Evolutionary conservation across 768 basidiomycete species (phyloP), one percentile per base, ranked within the genome.

Genomic region (Hygrocybe coccinea): DNA sequence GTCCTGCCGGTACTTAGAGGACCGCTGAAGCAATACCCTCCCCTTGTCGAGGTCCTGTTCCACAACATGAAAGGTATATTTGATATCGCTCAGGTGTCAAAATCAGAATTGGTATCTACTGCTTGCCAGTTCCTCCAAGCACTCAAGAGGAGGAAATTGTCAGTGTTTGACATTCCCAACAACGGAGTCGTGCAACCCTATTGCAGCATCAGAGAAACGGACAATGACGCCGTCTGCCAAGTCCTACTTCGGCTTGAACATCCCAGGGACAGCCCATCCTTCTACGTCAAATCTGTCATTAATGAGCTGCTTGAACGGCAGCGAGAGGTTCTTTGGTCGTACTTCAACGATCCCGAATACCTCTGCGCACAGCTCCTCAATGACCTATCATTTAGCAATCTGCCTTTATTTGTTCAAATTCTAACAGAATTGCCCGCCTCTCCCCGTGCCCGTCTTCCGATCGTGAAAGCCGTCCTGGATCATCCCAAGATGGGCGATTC

Each of bases 191-290:
- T 47, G 11, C 60, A 62, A 48, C 60, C 58, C 5, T 62, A 62
- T 50, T 62, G 48, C 46, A 57, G 59, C 51, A 37, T 62, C 19
- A 55, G 55, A 24, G 35, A 34, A 33, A 56, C 55, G 29, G 53
- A 62, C 38, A 62, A 62, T 52, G 58, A 62, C 49, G 55, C 46
- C 35, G 50, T 61, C 53, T 61, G 59, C 51, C 43, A 59, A 35
- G 43, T 62, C 34, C 24, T 62, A 12, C 52, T 59, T 25, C 37
- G 49, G 37, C 49, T 59, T 41, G 54, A 52, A 53, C 54, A 55
- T 37, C 60, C 60, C 21, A 55, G 50, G 48, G 53, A 57, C 17
- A 49, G 57, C 41, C 51, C 59, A 17, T 45, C 21, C 14, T 56
- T 59, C 19, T 59, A 59, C 44, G 51, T 34, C 55, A 36, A 29